phyloP scores from a whole-genome alignment of 805 yeast species.

The Ogataea thermomethanolica region DNA sequence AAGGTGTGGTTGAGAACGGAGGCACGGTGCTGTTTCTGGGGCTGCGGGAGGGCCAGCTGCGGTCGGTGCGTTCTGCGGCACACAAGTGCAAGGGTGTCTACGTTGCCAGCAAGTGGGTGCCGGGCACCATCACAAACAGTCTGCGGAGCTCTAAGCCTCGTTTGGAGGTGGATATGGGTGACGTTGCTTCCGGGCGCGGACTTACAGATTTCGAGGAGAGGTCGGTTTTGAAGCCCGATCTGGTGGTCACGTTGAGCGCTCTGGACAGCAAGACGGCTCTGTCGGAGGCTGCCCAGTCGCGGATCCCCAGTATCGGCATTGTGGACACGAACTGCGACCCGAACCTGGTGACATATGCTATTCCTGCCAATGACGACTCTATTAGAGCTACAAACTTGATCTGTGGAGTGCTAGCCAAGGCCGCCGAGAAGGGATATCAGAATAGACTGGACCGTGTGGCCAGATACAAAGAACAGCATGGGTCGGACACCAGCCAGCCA shows the following conservation, averaged over 20 bases:
- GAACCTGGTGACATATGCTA: constrained; percentile 83
- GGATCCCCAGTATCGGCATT: constrained; percentile 91
- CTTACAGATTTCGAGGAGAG: constrained; percentile 48
- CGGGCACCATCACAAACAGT: constrained; percentile 90
- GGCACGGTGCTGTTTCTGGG: constrained; percentile 83
- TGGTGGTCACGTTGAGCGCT: constrained; percentile 83
- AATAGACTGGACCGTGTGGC: constrained; percentile 45
- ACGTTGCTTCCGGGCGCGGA: constrained; percentile 59
- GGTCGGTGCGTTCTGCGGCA: constrained; percentile 78
- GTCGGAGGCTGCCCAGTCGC: constrained; percentile 72
- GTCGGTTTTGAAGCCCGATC: constrained; percentile 76
- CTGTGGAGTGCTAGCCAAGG: constrained; percentile 77
- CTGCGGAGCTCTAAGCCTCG: constrained; percentile 55
- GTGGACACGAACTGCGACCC: constrained; percentile 95
- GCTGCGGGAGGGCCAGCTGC: constrained; percentile 71
- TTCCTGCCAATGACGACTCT: constrained; percentile 95
- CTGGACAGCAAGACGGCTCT: constrained; percentile 78
- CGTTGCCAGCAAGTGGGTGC: constrained; percentile 85
- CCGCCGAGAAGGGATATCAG: constrained; percentile 76
- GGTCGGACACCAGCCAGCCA: constrained; percentile 23
- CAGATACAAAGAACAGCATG: constrained; percentile 32
- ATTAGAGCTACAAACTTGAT: constrained; percentile 75
- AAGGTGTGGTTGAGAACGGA: constrained; percentile 78
- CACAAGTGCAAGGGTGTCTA: constrained; percentile 72
- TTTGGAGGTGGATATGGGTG: constrained; percentile 73